Percentiles rank a stretch among this genome's conserved stretches.
phyloP scores from a whole-genome alignment of 306 rosid genomes.

The Hylodesmum podocarpum region DNA sequence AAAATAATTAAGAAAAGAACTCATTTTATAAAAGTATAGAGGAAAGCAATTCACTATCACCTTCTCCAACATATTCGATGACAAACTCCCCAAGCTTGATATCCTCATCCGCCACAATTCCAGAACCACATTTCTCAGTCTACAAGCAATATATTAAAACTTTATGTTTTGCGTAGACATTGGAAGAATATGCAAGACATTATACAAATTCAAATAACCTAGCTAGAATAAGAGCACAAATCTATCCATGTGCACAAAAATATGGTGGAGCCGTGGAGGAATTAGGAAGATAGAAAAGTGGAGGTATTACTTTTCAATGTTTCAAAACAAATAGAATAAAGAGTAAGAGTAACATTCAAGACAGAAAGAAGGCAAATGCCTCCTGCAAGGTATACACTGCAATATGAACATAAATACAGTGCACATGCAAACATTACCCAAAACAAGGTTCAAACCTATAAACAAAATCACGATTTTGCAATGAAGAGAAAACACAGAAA shows the following conservation, averaged over 20 bases:
- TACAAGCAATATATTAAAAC: slow-evolving; percentile 46
- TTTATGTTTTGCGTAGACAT: slow-evolving; percentile 5
- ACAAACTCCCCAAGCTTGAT: slow-evolving; percentile 87
- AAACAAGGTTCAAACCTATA: slow-evolving; percentile 1
- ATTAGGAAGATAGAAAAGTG: not conserved
- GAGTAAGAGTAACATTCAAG: not conserved
- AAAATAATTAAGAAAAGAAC: not conserved
- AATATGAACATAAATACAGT: not conserved
- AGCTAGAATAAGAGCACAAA: not conserved
- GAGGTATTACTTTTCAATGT: not conserved
- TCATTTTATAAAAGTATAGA: not conserved
- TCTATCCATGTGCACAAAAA: not conserved
- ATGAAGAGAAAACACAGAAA: slow-evolving; percentile 9
- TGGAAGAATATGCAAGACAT: not conserved
- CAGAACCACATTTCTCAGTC: slow-evolving; percentile 97
- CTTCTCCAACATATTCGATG: slow-evolving; percentile 97
- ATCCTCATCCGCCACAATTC: slow-evolving; percentile 89
- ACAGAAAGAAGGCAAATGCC: not conserved
- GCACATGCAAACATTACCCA: slow-evolving; percentile 8
- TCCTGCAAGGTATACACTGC: not conserved
- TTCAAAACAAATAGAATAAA: not conserved
- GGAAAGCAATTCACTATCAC: slow-evolving; percentile 36
- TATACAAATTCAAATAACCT: not conserved
- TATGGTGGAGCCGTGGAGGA: not conserved
- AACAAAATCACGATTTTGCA: not conserved